Conservation (phyloP, 2,329 filamentous ascomycete genomes). For the Amphichorda felina region DNA sequence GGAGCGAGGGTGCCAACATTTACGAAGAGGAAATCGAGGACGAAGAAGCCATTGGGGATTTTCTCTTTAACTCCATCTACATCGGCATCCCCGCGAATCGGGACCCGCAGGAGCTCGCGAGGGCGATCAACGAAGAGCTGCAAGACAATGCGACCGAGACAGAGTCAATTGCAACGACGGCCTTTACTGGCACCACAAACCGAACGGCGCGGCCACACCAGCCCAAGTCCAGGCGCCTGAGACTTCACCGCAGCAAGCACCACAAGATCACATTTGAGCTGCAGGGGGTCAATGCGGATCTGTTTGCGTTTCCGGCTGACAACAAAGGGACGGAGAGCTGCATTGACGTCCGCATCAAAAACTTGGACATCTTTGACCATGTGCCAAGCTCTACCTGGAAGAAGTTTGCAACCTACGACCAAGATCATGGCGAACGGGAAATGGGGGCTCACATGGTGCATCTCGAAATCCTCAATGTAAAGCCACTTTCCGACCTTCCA, state of each 20-base stretch:
- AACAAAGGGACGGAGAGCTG: conserved; percentile 78
- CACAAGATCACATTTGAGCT: conserved; percentile 97
- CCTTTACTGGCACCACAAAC: conserved; percentile 46
- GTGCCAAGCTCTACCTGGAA: conserved; percentile 95
- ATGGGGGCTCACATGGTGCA: conserved; percentile 83
- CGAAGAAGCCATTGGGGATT: conserved; percentile 82
- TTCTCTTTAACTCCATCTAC: conserved; percentile 97
- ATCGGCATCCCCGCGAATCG: conserved; percentile 82
- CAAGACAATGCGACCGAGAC: conserved; percentile 83
- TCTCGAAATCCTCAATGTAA: conserved; percentile 77
- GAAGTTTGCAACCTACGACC: conserved; percentile 92
- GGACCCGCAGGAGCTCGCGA: conserved; percentile 70
- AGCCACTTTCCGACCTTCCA: conserved; percentile 70
- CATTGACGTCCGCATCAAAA: conserved; percentile 68
- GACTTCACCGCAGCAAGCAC: conserved; percentile 70
- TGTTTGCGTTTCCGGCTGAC: conserved; percentile 67
- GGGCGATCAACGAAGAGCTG: conserved; percentile 77
- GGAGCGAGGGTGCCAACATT: conserved; percentile 39
- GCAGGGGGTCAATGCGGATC: conserved; percentile 68
- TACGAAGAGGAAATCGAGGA: conserved; percentile 66
- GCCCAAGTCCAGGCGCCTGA: conserved; percentile 48
- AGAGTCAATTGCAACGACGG: conserved; percentile 73
- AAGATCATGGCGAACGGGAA: conserved; percentile 76
- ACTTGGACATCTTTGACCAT: conserved; percentile 88
- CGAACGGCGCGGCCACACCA: conserved; percentile 30